phyloP scores from a whole-genome alignment of 208 protist species.

The Novymonas esmeraldas region DNA sequence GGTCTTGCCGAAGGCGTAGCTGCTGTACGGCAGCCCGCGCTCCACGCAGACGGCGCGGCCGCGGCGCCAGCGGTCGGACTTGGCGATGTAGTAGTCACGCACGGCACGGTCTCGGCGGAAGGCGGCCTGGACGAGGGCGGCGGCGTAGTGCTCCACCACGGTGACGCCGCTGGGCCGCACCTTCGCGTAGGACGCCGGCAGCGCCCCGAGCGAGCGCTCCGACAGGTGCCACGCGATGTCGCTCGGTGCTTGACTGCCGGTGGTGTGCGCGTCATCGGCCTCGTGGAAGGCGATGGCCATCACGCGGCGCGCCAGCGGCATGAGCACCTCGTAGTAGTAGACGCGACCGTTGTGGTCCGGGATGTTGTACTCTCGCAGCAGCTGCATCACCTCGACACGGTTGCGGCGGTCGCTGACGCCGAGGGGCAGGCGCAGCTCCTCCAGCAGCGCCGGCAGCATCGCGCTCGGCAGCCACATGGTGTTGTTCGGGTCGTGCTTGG shows the following conservation, averaged over 20 bases:
- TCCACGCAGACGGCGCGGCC: constrained; percentile 66
- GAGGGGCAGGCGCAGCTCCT: constrained; percentile 83
- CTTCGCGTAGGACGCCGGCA: constrained; percentile 26
- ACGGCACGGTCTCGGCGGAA: constrained; percentile 78
- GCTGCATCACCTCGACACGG: constrained; percentile 75
- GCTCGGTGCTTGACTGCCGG: constrained; percentile 38
- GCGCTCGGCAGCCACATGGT: constrained; percentile 64
- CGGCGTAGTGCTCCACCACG: constrained; percentile 82
- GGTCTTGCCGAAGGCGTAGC: constrained; percentile 67
- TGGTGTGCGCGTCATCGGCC: constrained; percentile 42
- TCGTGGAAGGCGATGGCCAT: constrained; percentile 82
- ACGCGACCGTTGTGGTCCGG: constrained; percentile 80
- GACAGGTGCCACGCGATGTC: constrained; percentile 77
- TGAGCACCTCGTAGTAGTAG: constrained; percentile 88
- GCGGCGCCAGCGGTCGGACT: constrained; percentile 61
- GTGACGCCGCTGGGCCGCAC: constrained; percentile 37
- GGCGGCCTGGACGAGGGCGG: constrained; percentile 80
- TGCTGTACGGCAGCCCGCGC: constrained; percentile 51
- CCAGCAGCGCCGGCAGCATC: constrained; percentile 71
- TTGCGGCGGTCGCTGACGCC: constrained; percentile 72
- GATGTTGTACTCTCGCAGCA: constrained; percentile 90
- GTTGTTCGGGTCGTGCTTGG: constrained; percentile 72
- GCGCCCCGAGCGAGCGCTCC: constrained; percentile 51
- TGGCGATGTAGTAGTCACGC: constrained; percentile 49
- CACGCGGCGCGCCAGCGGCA: constrained; percentile 82